Evolutionary conservation across 192 early-diverging fungal genomes (phyloP), one percentile per base, ranked within the genome.

Genomic region (Geranomyces michiganensis): DNA sequence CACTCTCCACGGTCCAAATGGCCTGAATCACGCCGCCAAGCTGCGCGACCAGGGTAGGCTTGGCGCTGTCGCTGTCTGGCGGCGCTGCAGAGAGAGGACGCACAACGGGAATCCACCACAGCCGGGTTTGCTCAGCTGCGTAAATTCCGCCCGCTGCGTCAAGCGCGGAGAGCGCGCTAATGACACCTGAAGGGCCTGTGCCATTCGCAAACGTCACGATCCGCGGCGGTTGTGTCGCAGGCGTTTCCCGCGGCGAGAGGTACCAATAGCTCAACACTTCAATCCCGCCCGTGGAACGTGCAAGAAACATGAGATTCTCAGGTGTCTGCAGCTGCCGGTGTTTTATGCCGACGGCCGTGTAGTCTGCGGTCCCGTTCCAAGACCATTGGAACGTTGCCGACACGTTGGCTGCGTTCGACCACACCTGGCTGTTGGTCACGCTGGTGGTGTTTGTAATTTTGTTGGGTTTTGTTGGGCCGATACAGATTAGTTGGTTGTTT

Each of bases 21-120:
- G 70, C 60, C 46, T 72, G 70, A 4, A 72, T 60, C 1, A 51
- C 29, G 1, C 70, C 70, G n/a, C 59, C 45, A 1, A 72, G 12
- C 27, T 64, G 36, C 14, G 32, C 61, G 29, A 64, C 62, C 30
- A 70, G 9, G 22, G 45, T 72, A n/a, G 47, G 12, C 17, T 29
- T 33, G 14, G 21, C 45, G 33, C 13, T 58, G 30, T 8, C 22
- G n/a, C 14, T 51, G 44, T 43, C 47, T 36, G 70, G 70, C 10
- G 70, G 61, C 21, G 29, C 33, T 1, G 70, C 70, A 0, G 61
- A 48, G 29, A 72, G 44, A 33, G 70, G 70, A 17, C 33, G 44
- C 17, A 72, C 70, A 21, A 72, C 70, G 21, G 70, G 70, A 30
- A 72, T 64, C 70, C 70, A 72, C 59, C 61, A 72, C 26, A 72